Conservation (phyloP, 1,284 basidiomycete genomes). For the Anthracocystis setariae region DNA sequence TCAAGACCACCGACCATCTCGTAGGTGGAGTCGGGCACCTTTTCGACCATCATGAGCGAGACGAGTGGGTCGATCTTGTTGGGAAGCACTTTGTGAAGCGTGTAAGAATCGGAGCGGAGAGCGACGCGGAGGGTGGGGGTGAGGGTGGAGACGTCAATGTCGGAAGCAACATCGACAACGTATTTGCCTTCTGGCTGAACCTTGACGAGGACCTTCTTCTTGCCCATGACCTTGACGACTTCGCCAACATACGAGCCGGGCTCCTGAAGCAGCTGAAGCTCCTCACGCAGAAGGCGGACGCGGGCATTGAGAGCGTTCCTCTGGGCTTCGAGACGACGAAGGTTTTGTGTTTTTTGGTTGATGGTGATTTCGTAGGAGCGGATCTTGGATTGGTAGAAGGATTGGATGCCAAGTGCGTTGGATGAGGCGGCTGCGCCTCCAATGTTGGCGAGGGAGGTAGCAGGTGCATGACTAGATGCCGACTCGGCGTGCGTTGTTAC, state of each 20-base stretch:
- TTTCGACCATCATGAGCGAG: conserved; percentile 93
- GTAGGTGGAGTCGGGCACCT: conserved; percentile 98
- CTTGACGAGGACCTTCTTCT: conserved; percentile 98
- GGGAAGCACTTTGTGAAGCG: conserved; percentile 69
- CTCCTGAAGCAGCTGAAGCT: conserved; percentile 93
- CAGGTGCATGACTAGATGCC: conserved; percentile 5
- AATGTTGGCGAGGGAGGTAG: conserved; percentile 33
- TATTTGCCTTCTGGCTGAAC: conserved; percentile 99
- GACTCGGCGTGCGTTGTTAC: conserved; percentile 40
- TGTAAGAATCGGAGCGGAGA: conserved; percentile 93
- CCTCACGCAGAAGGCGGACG: conserved; percentile 85
- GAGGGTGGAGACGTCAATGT: conserved; percentile 83
- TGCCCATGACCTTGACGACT: conserved; percentile 98
- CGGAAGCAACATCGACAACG: conserved; percentile 91
- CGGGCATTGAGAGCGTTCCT: conserved; percentile 94
- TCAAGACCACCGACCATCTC: conserved; percentile 99
- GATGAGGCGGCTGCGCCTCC: conserved; percentile 43
- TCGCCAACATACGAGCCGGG: conserved; percentile 98
- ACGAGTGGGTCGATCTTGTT: conserved; percentile 68
- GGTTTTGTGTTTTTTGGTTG: conserved; percentile 95
- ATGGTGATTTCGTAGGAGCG: conserved; percentile 90
- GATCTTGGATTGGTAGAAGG: conserved; percentile 96
- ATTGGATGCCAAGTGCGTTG: conserved; percentile 69
- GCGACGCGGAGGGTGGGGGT: conserved; percentile 91
- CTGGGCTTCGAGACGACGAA: conserved; percentile 93